Evolutionary conservation across 306 rosid species (phyloP), one percentile per base, ranked within the genome.

Genomic region (Vigna hirtella): DNA sequence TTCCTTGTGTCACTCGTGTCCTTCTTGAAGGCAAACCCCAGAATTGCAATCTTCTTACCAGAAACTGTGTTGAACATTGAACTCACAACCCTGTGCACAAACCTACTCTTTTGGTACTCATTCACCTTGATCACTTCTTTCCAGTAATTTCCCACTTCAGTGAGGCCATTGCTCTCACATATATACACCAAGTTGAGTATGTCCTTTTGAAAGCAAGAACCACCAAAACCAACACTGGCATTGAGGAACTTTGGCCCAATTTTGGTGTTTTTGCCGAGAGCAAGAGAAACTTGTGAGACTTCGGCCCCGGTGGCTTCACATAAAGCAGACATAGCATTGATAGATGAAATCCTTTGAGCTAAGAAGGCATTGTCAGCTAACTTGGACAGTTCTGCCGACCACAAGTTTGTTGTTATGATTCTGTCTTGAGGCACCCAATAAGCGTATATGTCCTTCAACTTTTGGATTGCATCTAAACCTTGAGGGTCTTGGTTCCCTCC

Each of bases 181-280:
- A 93, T 90, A 12, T 93, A 93, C 32, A 90, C 87, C 92, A 93
- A 47, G 81, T 93, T 93, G 76, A 90, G 93, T 61, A 93, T 89
- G 81, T 90, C 96, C 74, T 92, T 92, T 65, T 92, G 97, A 64
- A 92, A 92, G 72, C 97, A 92, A 45, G 97, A 90, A 20, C 97
- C 97, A 13, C 97, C 97, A 85, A 92, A 92, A n/a, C 97, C 97
- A 59, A 92, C 96, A 78, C 97, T 92, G 3, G 96, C 91, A 80
- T 85, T 90, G 0, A 91, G 89, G 56, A 83, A 92, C 76, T 78
- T 90, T 0, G 93, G 69, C 53, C 97, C 97, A 53, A 93, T 81
- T 83, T 91, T 90, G 17, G 87, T 82, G 88, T 93, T 93, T 67
- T 74, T 89, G 45, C 97, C 89, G 3, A 93, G 83, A 11, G 91